A percentile compares a stretch with the other conserved stretches of the same genome.
Evolutionary conservation across 495 filamentous ascomycete genomes (phyloP).

Genomic region (Beverwykella pulmonaria): DNA sequence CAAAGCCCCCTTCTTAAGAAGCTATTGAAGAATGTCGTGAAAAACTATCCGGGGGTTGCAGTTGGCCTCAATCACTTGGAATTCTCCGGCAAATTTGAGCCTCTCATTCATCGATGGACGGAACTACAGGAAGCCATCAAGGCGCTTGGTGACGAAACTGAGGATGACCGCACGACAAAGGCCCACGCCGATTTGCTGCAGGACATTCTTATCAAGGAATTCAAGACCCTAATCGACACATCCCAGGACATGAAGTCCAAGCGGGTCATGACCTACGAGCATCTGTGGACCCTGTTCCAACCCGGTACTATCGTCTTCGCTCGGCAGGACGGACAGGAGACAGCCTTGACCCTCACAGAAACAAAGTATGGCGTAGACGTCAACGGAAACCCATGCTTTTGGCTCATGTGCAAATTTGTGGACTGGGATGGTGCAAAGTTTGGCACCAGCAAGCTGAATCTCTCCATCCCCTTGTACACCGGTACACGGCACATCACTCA

Average conservation of each 20-base stretch:
- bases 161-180: conserved; percentile 55
- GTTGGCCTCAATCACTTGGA: conserved; percentile 61
- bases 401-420: conserved; percentile 52
- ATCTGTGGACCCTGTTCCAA: conserved; percentile 61
- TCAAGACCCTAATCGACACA: conserved; percentile 58
- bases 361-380: conserved; percentile 43
- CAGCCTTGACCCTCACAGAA: conserved; percentile 46
- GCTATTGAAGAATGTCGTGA: conserved; percentile 58
- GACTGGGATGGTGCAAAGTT: conserved; percentile 65
- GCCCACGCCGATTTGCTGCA: conserved; percentile 61
- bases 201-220: conserved; percentile 60
- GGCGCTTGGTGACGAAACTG: conserved; percentile 33
- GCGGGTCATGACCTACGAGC: conserved; percentile 61
- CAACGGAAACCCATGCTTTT: conserved; percentile 41
- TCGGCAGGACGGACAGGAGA: conserved; percentile 45
- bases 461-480: conserved; percentile 54
- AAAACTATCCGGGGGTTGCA: conserved; percentile 67
- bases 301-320: conserved; percentile 52
- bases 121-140: conserved; percentile 51
- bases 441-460: conserved; percentile 50
- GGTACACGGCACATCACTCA: conserved; percentile 61
- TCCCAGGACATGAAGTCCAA: conserved; percentile 61
- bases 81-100: conserved; percentile 63
- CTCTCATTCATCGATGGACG: conserved; percentile 69
- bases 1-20: conserved; percentile 66